Evolutionary conservation across 371 early-diverging fungal species (phyloP), one percentile per base, ranked within the genome.

Genomic region (Apophysomyces sp.): DNA sequence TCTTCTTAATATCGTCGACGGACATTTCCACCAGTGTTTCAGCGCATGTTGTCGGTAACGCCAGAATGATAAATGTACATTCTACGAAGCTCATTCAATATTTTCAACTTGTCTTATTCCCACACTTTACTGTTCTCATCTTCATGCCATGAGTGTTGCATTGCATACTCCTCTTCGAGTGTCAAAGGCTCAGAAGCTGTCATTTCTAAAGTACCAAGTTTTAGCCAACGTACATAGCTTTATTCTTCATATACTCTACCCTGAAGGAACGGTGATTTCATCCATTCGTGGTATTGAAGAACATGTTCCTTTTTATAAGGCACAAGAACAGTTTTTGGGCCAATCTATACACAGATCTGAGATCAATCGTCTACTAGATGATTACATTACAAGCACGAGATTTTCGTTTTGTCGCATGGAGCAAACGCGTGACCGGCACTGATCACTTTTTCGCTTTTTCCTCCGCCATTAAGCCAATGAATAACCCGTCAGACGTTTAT

Each of bases 131-230:
- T 96, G 51, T 93, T 85, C 41, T 82, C 83, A 60, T 97, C 98
- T 9, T 73, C 69, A 49, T 85, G 86, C 98, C 98, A 97, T 0
- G 92, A 86, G 62, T 78, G 76, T 63, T 96, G 96, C 98, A 97
- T 97, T 34, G 78, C 94, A 61, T 93, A 96, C 69, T 97, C 98
- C 75, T 95, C 93, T 24, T 94, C 90, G 24, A 97, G 72, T 5
- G 89, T 85, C 37, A 97, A 78, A 8, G 96, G 96, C 65, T 97
- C 97, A 7, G 95, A 95, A 0, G 94, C 96, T 12, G 97, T 97
- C 89, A 92, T 90, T 70, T 95, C 97, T 86, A 76, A 16, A 12
- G 11, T 1, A 13, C 8, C 0, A 32, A 31, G 32, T 51, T 13
- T 34, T 1, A 26, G 57, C 15, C 15, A 13, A 26, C 55, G 4